These are phyloP conservation scores for Aureobasidium sp. DNA, from an alignment of 2,329 filamentous ascomycete genomes.

Conservation along the genomic window DNA sequence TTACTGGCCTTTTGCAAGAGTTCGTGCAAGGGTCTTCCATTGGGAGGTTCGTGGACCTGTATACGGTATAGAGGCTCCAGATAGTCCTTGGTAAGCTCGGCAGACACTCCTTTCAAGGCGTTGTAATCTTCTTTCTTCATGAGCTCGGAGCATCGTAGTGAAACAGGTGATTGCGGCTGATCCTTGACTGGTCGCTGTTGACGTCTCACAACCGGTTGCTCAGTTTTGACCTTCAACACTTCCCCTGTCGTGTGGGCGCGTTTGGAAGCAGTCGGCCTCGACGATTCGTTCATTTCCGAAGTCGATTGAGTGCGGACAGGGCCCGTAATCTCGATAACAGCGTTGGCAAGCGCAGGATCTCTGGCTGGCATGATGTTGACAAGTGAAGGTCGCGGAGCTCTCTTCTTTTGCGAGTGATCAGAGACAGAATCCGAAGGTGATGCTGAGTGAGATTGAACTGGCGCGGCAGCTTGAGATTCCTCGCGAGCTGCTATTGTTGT, in stretches of 20 bases:
- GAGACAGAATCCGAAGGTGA: background rate
- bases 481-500: background rate
- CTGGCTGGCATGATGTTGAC: background rate
- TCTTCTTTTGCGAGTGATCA: background rate
- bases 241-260: background rate
- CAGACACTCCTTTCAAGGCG: constrained; percentile 37
- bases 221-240: background rate
- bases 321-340: constrained; percentile 41
- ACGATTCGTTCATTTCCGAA: constrained; percentile 58
- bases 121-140: constrained; percentile 30
- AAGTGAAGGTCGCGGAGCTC: background rate
- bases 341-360: constrained; percentile 1
- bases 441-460: background rate
- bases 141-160: background rate
- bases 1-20: constrained; percentile 79
- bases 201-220: background rate
- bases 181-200: background rate
- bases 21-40: constrained; percentile 52
- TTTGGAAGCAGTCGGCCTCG: constrained; percentile 18
- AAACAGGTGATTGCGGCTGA: background rate
- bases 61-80: constrained; percentile 52
- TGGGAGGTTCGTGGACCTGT: constrained; percentile 48
- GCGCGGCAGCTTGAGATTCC: background rate
- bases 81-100: constrained; percentile 47
- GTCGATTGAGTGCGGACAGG: constrained; percentile 64